A percentile compares a stretch with the other conserved stretches of the same genome.
These are phyloP conservation scores for Protoeuglena noctilucae DNA, from an alignment of 139 green algal species.

Conservation along the genomic window DNA sequence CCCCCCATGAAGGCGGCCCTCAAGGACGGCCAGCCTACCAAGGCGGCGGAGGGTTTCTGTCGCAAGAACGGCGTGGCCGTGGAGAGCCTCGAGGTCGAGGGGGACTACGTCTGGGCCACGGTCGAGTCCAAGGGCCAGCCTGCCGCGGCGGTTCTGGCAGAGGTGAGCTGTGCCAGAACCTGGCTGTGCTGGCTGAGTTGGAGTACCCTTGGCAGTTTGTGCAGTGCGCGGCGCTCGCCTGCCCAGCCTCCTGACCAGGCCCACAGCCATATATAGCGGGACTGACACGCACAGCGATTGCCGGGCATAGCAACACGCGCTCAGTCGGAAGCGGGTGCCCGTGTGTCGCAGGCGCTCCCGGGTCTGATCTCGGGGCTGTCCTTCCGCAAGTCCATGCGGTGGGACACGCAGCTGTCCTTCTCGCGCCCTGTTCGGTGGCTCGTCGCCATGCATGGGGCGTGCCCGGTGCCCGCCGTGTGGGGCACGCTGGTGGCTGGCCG, in stretches of 20 bases:
- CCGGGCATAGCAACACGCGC: too few species aligned
- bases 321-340: too few species aligned
- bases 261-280: too few species aligned
- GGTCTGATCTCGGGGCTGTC: constrained; percentile 41
- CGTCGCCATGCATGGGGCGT: constrained; percentile 71
- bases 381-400: constrained; percentile 90
- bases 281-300: too few species aligned
- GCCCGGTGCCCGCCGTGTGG: constrained; percentile 46
- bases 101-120: constrained; percentile 75
- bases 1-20: constrained; percentile 63
- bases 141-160: constrained; percentile 45
- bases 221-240: too few species aligned
- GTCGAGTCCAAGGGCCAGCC: constrained; percentile 19
- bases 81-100: constrained; percentile 25
- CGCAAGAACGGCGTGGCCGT: constrained; percentile 61
- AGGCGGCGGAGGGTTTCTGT: constrained; percentile 84
- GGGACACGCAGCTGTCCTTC: constrained; percentile 50
- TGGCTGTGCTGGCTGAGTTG: too few species aligned
- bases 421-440: constrained; percentile 85
- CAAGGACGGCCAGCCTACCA: constrained; percentile 33
- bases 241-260: too few species aligned
- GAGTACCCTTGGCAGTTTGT: too few species aligned
- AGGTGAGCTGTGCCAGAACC: too few species aligned
- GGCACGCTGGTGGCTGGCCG: constrained; percentile 20
- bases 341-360: constrained; percentile 54